These are phyloP conservation scores for Coniochaeta sp. DNA, from an alignment of 2,329 filamentous ascomycete species.

Conservation along the genomic window DNA sequence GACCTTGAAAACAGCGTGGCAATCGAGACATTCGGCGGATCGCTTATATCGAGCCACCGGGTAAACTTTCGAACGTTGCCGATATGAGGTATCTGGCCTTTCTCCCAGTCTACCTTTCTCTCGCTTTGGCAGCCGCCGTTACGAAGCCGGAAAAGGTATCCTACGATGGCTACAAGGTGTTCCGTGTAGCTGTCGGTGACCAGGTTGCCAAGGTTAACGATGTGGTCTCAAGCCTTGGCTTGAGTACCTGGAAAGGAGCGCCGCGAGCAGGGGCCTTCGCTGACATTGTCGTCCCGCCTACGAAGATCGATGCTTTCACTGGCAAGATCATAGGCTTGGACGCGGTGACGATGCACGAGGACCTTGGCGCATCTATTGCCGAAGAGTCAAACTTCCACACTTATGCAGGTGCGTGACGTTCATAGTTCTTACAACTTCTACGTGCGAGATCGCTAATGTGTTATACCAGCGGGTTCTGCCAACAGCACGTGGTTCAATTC, in stretches of 20 bases:
- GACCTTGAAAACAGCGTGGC: no score
- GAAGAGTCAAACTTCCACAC: constrained; percentile 21
- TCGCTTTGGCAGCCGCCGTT: constrained; percentile 9
- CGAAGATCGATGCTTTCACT: constrained; percentile 23
- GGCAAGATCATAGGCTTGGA: constrained; percentile 22
- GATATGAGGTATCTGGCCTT: constrained; percentile 10
- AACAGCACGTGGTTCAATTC: constrained; percentile 40
- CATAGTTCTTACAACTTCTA: not conserved
- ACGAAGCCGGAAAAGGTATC: constrained; percentile 15
- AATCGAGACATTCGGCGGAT: not conserved
- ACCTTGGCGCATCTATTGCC: constrained; percentile 30
- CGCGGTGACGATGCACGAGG: constrained; percentile 27
- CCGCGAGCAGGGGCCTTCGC: constrained; percentile 24
- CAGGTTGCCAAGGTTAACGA: constrained; percentile 22
- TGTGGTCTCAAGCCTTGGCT: constrained; percentile 24
- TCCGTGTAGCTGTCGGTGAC: constrained; percentile 29
- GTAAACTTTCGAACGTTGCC: not conserved
- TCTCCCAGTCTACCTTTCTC: constrained; percentile 6
- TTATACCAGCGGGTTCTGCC: constrained; percentile 12
- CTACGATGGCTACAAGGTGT: constrained; percentile 38
- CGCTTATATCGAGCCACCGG: not conserved
- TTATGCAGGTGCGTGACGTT: constrained; percentile 20
- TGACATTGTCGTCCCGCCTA: constrained; percentile 32
- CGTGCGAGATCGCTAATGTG: not conserved
- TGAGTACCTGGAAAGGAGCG: constrained; percentile 29